Evolutionary conservation across 2,329 filamentous ascomycete species (phyloP).

Genomic region (Fonsecaea erecta): DNA sequence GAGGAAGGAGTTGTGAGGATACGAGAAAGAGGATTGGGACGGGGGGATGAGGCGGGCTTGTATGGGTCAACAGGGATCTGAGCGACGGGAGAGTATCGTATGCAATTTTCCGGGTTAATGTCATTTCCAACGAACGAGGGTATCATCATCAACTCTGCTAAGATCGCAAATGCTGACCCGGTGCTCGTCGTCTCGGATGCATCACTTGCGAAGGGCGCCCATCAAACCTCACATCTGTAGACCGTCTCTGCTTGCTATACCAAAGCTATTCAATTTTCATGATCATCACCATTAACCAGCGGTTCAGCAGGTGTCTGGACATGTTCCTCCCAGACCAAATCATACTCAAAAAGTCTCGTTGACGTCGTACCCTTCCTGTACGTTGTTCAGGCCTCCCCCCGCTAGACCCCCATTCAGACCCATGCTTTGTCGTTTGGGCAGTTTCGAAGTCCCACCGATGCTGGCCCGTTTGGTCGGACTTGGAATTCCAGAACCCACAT

Average conservation of each 20-base stretch:
- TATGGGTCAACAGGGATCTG: not conserved
- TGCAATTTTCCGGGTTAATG: not conserved
- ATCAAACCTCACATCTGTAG: not conserved
- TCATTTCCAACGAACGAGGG: constrained; percentile 1
- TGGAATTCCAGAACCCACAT: constrained; percentile 43
- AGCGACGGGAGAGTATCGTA: not conserved
- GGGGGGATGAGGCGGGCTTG: too few species aligned
- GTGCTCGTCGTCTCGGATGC: not conserved
- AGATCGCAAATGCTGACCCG: not conserved
- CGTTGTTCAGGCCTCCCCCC: constrained; percentile 26
- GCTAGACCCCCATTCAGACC: constrained; percentile 9
- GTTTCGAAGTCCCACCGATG: constrained; percentile 24
- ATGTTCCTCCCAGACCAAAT: not conserved
- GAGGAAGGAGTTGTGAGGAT: not conserved
- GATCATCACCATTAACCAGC: not conserved
- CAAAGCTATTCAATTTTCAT: not conserved
- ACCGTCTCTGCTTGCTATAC: not conserved
- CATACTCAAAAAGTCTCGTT: constrained; percentile 36
- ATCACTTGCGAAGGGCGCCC: not conserved
- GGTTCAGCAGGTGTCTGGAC: not conserved
- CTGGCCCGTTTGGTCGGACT: constrained; percentile 35
- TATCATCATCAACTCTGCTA: not conserved
- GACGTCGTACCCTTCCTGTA: constrained; percentile 33
- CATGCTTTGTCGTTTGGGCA: constrained; percentile 30
- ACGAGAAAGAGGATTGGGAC: not conserved